Evolutionary conservation across 1,284 basidiomycete genomes (phyloP), one percentile per base, ranked within the genome.

Genomic region (Papiliotrema laurentii): DNA sequence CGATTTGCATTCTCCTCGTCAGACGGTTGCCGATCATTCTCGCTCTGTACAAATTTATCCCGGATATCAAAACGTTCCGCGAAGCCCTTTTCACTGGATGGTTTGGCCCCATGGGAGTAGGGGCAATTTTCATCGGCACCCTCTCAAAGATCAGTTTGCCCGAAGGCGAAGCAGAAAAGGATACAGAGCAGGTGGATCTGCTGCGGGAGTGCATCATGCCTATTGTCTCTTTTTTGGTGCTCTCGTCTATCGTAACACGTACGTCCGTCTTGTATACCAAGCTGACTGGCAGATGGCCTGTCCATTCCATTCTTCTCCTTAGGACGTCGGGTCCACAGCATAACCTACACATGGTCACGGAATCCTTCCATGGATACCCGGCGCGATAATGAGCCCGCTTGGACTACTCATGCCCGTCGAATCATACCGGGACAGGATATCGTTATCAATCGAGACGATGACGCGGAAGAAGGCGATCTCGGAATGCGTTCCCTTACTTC

Each of bases 231-330:
- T 94, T 94, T 73, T 84, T 96, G 79, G 92, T 97, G 2, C 78
- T 97, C 1, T 84, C 83, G 58, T 93, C 89, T 0, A 86, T 94
- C 52, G 78, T 84, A 16, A 82, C 87, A 25, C 89, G 86, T 87
- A 65, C 64, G 84, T 61, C 9, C 45, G 40, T 11, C 34, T 16
- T 18, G 10, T 34, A 9, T 25, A 26, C 6, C 19, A 16, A 14
- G 26, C 45, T 50, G 19, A 55, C 35, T 28, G n/a, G 10, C 59
- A 86, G 86, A 97, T 65, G 92, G 92, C 6, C 78, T 97, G 5
- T 92, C 89, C 19, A 94, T 97, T 57, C 90, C 92, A 0, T 87
- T 86, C 71, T 92, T 96, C 77, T 89, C 89, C 24, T 82, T 96
- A 26, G 86, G 90, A 13, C 80, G 87, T 26, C 83, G 89, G 27